Evolutionary conservation across 345 rosid species (phyloP), one percentile per base, ranked within the genome.

Genomic region (Gossypium thurberi): DNA sequence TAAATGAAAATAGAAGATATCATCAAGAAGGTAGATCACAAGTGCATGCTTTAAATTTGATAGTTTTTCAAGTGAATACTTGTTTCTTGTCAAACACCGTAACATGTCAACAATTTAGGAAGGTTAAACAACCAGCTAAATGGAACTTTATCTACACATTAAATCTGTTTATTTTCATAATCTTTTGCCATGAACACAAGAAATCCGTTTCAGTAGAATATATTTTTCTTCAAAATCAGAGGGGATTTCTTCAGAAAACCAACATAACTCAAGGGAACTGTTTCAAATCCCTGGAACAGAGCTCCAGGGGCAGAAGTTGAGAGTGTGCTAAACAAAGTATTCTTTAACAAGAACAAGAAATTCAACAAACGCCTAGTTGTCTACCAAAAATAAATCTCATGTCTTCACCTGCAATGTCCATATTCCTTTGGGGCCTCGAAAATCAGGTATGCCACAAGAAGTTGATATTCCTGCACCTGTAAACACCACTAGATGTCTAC

Each of bases 381-480:
- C 43, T 56, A 7, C 37, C 8, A n/a, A 26, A 57, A 75, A 37
- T 10, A 61, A 63, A 75, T 12, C 9, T 6, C 42, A 26, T 59
- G 73, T 0, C 48, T 71, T 75, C 76, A 92, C 98, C 98, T 95
- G 98, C 50, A 95, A 69, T 13, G 99, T 95, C 99, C 99, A 95
- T 73, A 95, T 92, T 77, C 99, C 99, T 75, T 88, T 87, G 61
- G 99, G 99, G 67, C 98, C 98, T 77, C 99, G 85, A 82, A 95
- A 91, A 83, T 95, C 97, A 76, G 99, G 98, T 74, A 95, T 95
- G 52, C 99, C 97, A 79, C 99, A 90, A 76, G 99, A 89, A 53
- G 99, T 92, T 69, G 99, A 95, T 80, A 92, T 92, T 76, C 99
- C 98, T 18, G 99, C 99, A 80, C 98, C 98, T 48, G 98, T 95